Base-by-base conservation (phyloP, 352 stramenopile genomes). In the Halophytophthora batemanensis region DNA sequence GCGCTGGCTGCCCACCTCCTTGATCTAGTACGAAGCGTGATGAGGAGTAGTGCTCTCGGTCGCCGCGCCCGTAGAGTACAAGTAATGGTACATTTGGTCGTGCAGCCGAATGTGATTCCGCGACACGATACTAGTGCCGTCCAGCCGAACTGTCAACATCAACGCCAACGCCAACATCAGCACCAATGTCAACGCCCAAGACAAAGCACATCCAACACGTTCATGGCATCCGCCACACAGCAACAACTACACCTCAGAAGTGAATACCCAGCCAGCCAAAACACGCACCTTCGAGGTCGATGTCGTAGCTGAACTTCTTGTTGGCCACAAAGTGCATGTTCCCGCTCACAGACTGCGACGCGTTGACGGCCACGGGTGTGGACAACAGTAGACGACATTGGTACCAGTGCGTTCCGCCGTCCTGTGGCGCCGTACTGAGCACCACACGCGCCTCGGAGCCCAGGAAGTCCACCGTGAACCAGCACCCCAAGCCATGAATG, bases 401-500 rank as follows among this genome's bases (percentile, higher is more conserved):
- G 61, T 98, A 98, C 84, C 82, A 95, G 56, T 93, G 82, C 29
- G 84, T 93, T 31, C 81, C 82, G 15, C 69, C 62, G 17, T 83
- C 74, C 13, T 88, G 74, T 2, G 80, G 82, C 14, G 70, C 81
- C 12, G 92, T 98, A 55, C 75, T 95, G 13, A 98, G 77, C 41
- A 92, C 77, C 7, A 98, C 75, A 6, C 72, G 69, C 8, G 83
- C 63, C 22, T 78, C 75, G 14, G 77, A 90, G 3, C 96, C 96
- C 35, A 87, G 74, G 58, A 99, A 99, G 64, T 99, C 94, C 22
- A 98, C 88, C 4, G 95, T 98, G 71, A 99, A 99, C 98, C 98
- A 99, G 58, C 96, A 98, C 18, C 95, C 97, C 42, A 99, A 86
- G 5, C 96, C 98, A 67, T 97, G 97, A 53, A 99, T 80, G 36